A percentile compares a stretch with the other conserved stretches of the same genome.
Conservation (phyloP, 805 yeast species). For the Jamesozyma gamospora region DNA sequence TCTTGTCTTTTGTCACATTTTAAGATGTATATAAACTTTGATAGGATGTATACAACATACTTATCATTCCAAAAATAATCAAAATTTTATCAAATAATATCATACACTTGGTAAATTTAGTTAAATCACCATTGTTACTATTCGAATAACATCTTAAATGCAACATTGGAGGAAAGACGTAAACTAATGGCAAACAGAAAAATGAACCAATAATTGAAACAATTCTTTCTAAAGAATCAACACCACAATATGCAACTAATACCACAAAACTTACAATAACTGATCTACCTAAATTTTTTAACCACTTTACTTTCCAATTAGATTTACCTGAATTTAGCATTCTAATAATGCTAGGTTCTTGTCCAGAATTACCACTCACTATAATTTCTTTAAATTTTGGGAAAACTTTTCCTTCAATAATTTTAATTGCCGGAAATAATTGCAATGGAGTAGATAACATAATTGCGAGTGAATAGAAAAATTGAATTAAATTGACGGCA, state of each 20-base stretch:
- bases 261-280: constrained; percentile 46
- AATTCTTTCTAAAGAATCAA: constrained; percentile 58
- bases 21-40: constrained; percentile 34
- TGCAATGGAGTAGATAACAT: constrained; percentile 74
- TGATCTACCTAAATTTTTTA: constrained; percentile 50
- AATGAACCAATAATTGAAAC: constrained; percentile 77
- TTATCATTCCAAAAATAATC: constrained; percentile 45
- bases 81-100: constrained; percentile 40
- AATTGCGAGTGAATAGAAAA: constrained; percentile 65
- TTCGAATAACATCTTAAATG: constrained; percentile 47
- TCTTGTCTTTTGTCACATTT: too few relatives aligned
- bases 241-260: constrained; percentile 54
- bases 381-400: constrained; percentile 27
- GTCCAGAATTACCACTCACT: constrained; percentile 8
- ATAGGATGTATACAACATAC: constrained; percentile 60
- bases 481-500: constrained; percentile 53
- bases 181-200: constrained; percentile 78
- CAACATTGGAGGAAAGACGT: constrained; percentile 75
- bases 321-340: constrained; percentile 44
- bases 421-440: constrained; percentile 66
- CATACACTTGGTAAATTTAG: constrained; percentile 15
- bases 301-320: constrained; percentile 48
- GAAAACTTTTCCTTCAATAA: constrained; percentile 56
- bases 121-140: constrained; percentile 7
- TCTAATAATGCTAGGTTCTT: constrained; percentile 9